A percentile compares a stretch with the other conserved stretches of the same genome.
phyloP scores from a whole-genome alignment of 495 filamentous ascomycete species.

The Penicillium desertorum region DNA sequence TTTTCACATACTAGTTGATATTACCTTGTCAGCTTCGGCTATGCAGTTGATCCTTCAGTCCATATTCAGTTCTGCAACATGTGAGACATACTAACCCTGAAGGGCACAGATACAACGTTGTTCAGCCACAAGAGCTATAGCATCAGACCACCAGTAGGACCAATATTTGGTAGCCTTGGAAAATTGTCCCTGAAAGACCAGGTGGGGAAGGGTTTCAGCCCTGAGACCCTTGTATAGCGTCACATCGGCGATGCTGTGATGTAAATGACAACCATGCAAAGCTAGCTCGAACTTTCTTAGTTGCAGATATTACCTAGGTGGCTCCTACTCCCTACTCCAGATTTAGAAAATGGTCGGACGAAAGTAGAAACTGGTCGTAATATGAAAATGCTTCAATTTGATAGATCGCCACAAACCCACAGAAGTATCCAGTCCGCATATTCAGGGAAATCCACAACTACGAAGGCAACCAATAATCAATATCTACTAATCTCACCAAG shows the following conservation, averaged over 20 bases:
- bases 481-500: background rate
- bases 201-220: background rate
- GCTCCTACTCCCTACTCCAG: background rate
- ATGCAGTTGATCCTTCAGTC: background rate
- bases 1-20: background rate
- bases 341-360: background rate
- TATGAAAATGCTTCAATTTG: background rate
- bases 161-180: background rate
- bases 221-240: background rate
- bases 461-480: background rate
- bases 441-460: background rate
- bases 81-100: slow-evolving; percentile 4
- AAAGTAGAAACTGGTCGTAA: too few relatives aligned
- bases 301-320: background rate
- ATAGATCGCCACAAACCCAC: background rate
- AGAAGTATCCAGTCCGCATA: background rate
- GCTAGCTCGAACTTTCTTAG: background rate
- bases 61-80: background rate
- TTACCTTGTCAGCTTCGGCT: background rate
- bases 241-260: background rate
- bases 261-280: background rate
- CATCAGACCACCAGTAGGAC: background rate
- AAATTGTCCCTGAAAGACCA: background rate
- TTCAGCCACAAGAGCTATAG: background rate
- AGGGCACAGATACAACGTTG: background rate